phyloP scores from a whole-genome alignment of 2,329 filamentous ascomycete species.

The Diaporthe destruens region DNA sequence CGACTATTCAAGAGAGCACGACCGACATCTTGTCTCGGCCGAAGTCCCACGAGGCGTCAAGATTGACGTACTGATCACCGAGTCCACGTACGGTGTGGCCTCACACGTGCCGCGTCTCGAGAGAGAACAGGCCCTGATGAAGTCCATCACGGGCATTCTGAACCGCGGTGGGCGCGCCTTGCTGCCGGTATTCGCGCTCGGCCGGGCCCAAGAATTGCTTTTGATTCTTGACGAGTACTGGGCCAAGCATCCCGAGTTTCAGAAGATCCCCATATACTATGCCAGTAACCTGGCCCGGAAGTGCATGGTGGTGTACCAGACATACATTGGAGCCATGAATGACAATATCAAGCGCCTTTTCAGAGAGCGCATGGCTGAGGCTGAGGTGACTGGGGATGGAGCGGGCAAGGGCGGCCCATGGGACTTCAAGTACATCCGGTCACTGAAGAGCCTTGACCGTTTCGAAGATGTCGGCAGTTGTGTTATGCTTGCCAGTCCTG shows the following conservation, averaged over 20 bases:
- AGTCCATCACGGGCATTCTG: conserved; percentile 89
- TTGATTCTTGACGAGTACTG: conserved; percentile 98
- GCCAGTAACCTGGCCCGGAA: conserved; percentile 94
- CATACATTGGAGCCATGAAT: conserved; percentile 98
- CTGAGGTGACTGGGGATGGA: conserved; percentile 82
- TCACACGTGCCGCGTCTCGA: conserved; percentile 92
- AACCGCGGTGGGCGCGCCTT: conserved; percentile 93
- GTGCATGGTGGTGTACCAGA: conserved; percentile 99
- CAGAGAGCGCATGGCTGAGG: conserved; percentile 89
- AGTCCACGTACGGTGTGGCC: conserved; percentile 96
- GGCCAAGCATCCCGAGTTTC: conserved; percentile 88
- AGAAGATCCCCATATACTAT: conserved; percentile 96
- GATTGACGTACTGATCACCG: conserved; percentile 96
- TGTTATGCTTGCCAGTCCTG: conserved; percentile 96
- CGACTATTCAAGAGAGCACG: conserved; percentile 95
- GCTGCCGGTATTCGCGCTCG: conserved; percentile 95
- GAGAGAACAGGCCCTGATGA: conserved; percentile 93
- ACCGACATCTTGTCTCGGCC: conserved; percentile 94
- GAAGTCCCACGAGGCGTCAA: conserved; percentile 90
- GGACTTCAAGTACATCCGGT: conserved; percentile 96
- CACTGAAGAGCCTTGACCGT: conserved; percentile 90
- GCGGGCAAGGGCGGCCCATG: conserved; percentile 87
- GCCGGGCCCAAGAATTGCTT: conserved; percentile 91
- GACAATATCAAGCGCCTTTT: conserved; percentile 99
- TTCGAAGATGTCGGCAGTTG: conserved; percentile 97